These are phyloP conservation scores for Fonsecaea erecta DNA, from an alignment of 2,329 filamentous ascomycete species.

Conservation along the genomic window DNA sequence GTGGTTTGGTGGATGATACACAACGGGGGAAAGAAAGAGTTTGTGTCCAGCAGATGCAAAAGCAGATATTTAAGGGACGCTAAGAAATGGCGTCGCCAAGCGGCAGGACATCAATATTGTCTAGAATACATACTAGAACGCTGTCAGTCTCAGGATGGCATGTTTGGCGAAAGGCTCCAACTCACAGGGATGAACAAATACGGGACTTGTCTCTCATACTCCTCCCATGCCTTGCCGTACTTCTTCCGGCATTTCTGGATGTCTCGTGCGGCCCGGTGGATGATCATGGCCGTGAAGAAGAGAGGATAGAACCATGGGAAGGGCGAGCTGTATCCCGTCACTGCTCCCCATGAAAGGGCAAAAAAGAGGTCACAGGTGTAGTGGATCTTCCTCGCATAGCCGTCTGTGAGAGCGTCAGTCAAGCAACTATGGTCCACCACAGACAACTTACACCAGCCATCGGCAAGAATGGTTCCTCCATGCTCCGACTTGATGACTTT, in stretches of 20 bases:
- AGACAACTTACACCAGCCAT: constrained; percentile 74
- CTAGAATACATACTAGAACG: constrained; percentile 35
- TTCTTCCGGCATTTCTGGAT: constrained; percentile 75
- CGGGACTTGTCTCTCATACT: constrained; percentile 79
- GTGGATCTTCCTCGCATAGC: constrained; percentile 76
- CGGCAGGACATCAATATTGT: neutral
- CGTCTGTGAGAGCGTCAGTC: constrained; percentile 53
- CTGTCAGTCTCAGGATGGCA: constrained; percentile 15
- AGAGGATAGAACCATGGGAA: constrained; percentile 89
- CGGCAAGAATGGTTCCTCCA: constrained; percentile 76
- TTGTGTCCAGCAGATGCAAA: neutral
- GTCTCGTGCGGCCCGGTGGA: constrained; percentile 75
- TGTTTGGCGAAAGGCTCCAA: constrained; percentile 16
- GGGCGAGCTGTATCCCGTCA: constrained; percentile 77
- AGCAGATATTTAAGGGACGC: neutral
- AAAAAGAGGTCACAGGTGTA: constrained; percentile 83
- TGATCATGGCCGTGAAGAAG: constrained; percentile 81
- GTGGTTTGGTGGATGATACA: neutral
- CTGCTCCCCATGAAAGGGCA: constrained; percentile 76
- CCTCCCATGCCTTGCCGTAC: constrained; percentile 80
- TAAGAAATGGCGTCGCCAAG: neutral
- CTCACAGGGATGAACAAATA: constrained; percentile 80
- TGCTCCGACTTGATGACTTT: constrained; percentile 73
- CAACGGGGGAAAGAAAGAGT: neutral
- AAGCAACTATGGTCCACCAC: neutral